Conservation (phyloP, 306 rosid genomes). For the Pterocarpus santalinus region DNA sequence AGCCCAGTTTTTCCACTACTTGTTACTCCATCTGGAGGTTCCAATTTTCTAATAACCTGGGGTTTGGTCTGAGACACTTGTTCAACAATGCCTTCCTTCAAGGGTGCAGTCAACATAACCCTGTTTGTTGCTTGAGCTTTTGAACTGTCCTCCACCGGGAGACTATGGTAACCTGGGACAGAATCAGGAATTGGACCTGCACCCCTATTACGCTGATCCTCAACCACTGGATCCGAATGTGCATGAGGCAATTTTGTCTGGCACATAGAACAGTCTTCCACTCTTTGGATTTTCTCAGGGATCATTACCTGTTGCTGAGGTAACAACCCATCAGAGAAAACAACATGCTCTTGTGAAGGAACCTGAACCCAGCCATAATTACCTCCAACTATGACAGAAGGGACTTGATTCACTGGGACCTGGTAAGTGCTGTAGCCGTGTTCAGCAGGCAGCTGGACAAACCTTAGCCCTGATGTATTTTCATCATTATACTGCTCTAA, state of each 20-base stretch:
- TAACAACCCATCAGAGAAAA: conserved; percentile 61
- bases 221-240: conserved; percentile 78
- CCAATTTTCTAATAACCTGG: conserved; percentile 54
- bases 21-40: conserved; percentile 56
- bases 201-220: conserved; percentile 58
- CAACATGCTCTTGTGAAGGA: conserved; percentile 62
- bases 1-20: conserved; percentile 48
- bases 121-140: conserved; percentile 59
- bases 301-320: conserved; percentile 65
- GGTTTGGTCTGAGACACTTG: conserved; percentile 60
- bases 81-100: conserved; percentile 60
- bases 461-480: conserved; percentile 62
- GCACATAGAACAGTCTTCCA: conserved; percentile 77
- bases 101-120: conserved; percentile 55
- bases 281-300: conserved; percentile 58
- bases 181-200: conserved; percentile 60
- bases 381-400: conserved; percentile 61
- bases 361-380: conserved; percentile 76
- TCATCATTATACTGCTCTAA: conserved; percentile 67
- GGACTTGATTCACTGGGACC: conserved; percentile 65
- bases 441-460: conserved; percentile 76
- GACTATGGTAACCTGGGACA: conserved; percentile 56
- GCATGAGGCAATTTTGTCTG: conserved; percentile 83
- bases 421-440: conserved; percentile 67
- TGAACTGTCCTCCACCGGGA: conserved; percentile 60